These are phyloP conservation scores for Coleophoma crateriformis DNA, from an alignment of 2,329 filamentous ascomycete genomes.

Conservation along the genomic window DNA sequence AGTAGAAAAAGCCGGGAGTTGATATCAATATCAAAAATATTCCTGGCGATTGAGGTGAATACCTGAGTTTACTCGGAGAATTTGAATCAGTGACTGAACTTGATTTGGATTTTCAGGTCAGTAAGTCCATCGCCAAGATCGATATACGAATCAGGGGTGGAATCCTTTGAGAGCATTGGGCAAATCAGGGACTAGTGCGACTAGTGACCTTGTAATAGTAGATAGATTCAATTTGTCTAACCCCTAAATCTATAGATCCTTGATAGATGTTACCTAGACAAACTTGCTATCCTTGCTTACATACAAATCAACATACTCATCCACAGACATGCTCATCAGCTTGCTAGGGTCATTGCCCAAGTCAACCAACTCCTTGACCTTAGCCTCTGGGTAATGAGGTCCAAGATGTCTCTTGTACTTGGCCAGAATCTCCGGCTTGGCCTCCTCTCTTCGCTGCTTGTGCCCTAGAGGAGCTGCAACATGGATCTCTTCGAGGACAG, in stretches of 20 bases:
- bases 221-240: too few relatives aligned
- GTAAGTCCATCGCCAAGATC: too few relatives aligned
- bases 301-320: constrained; percentile 90
- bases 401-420: constrained; percentile 93
- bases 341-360: constrained; percentile 70
- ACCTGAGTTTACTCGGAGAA: too few relatives aligned
- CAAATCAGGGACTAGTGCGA: too few relatives aligned
- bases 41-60: too few relatives aligned
- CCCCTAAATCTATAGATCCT: neutral
- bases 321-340: constrained; percentile 76
- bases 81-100: too few relatives aligned
- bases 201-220: too few relatives aligned
- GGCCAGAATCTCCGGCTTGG: constrained; percentile 91
- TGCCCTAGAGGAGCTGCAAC: constrained; percentile 95
- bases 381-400: constrained; percentile 72
- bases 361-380: constrained; percentile 77
- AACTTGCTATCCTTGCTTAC: constrained; percentile 59
- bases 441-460: constrained; percentile 85
- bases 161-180: too few relatives aligned
- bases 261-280: constrained; percentile 23
- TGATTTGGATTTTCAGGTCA: too few relatives aligned
- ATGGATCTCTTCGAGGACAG: constrained; percentile 80
- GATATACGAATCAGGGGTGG: too few relatives aligned
- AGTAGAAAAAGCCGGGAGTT: too few relatives aligned
- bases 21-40: too few relatives aligned